Conservation (phyloP, 1,139 yeast genomes). For the Pichia sp. region DNA sequence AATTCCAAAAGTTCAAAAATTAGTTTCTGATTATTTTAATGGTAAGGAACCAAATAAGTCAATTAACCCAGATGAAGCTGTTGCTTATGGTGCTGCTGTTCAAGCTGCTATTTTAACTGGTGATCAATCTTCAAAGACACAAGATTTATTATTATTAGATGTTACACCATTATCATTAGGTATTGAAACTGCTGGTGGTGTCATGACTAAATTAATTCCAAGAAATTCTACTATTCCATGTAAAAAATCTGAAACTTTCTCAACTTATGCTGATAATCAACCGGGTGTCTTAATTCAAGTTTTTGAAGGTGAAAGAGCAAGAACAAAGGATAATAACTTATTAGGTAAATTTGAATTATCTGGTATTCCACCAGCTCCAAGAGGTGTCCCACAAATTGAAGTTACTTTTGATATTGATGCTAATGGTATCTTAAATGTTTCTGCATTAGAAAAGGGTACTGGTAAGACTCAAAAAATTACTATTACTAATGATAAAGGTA, state of each 20-base stretch:
- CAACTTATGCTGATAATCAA: slow-evolving; percentile 98
- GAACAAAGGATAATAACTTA: slow-evolving; percentile 96
- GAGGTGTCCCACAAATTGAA: slow-evolving; percentile 98
- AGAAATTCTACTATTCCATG: slow-evolving; percentile 99
- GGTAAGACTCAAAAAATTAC: slow-evolving; percentile 98
- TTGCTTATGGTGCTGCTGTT: slow-evolving; percentile 96
- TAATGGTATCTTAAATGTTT: slow-evolving; percentile 97
- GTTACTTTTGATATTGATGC: slow-evolving; percentile 98
- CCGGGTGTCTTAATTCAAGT: slow-evolving; percentile 99
- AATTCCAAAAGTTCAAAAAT: slow-evolving; percentile 84
- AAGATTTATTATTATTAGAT: slow-evolving; percentile 93
- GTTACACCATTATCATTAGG: slow-evolving; percentile 97
- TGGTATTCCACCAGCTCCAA: slow-evolving; percentile 97
- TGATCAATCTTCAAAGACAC: slow-evolving; percentile 92
- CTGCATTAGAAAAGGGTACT: slow-evolving; percentile 97
- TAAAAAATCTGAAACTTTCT: slow-evolving; percentile 96
- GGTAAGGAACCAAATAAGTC: slow-evolving; percentile 87
- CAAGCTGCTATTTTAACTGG: slow-evolving; percentile 98
- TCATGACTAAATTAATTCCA: slow-evolving; percentile 96
- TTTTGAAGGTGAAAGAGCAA: slow-evolving; percentile 99
- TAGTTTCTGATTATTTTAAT: slow-evolving; percentile 75
- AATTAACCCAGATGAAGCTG: slow-evolving; percentile 97
- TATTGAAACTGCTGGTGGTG: slow-evolving; percentile 99
- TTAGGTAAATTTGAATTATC: slow-evolving; percentile 98
- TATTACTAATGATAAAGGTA: slow-evolving; percentile 97